A percentile compares a stretch with the other conserved stretches of the same genome.
Conservation (phyloP, 2,329 filamentous ascomycete genomes). For the Periconia macrospinosa region DNA sequence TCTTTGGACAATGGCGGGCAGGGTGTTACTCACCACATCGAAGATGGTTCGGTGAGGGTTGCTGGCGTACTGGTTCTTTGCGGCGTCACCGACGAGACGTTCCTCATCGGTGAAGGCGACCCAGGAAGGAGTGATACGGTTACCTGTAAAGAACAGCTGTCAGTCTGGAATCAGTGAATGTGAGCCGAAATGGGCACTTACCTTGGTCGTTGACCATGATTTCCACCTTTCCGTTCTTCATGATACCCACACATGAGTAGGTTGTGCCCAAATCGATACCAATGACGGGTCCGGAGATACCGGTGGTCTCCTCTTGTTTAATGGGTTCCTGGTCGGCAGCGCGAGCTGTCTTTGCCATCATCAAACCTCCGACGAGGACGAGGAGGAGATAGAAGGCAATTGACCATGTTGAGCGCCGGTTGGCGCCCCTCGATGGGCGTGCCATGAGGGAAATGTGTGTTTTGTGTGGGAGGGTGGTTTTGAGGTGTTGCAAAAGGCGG, state of each 20-base stretch:
- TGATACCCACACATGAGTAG: conserved; percentile 42
- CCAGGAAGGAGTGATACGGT: conserved; percentile 65
- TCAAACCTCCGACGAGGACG: conserved; percentile 80
- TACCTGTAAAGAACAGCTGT: conserved; percentile 36
- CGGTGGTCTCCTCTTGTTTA: conserved; percentile 63
- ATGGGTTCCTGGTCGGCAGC: conserved; percentile 70
- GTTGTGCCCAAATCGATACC: conserved; percentile 43
- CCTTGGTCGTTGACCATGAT: conserved; percentile 50
- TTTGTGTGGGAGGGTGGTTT: conserved; percentile 4
- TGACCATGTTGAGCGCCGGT: conserved; percentile 79
- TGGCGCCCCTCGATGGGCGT: conserved; percentile 64
- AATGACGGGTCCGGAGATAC: conserved; percentile 37
- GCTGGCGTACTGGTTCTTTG: conserved; percentile 51
- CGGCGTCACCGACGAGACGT: conserved; percentile 91
- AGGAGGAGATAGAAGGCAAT: conserved; percentile 90
- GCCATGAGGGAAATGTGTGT: conserved; percentile 53
- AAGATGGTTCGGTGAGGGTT: conserved; percentile 55
- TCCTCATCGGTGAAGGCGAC: conserved; percentile 97
- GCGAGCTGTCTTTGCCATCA: conserved; percentile 75
- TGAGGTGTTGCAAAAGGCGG: conserved; percentile 14
- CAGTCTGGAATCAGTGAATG: conserved; percentile 11
- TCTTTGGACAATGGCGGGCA: neutral
- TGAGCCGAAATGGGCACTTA: conserved; percentile 17
- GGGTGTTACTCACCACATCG: conserved; percentile 39
- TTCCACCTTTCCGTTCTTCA: conserved; percentile 48